phyloP scores from a whole-genome alignment of 2,329 filamentous ascomycete species.

The Fusarium coffeatum region DNA sequence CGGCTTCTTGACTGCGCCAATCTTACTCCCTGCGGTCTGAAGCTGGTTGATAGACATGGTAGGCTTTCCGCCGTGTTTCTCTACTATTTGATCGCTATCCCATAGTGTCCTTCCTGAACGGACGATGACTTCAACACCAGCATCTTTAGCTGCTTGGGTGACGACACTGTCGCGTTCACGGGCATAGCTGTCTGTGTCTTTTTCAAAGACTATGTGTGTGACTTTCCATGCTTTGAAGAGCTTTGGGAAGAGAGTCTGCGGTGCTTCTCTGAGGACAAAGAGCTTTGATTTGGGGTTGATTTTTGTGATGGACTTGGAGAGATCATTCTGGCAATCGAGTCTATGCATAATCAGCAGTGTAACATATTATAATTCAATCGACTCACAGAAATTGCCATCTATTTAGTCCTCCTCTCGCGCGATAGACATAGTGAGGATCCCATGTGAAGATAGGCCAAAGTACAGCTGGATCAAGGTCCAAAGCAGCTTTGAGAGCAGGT shows the following conservation, averaged over 20 bases:
- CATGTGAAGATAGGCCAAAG: conserved; percentile 83
- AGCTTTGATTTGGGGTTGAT: conserved; percentile 79
- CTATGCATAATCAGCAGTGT: conserved; percentile 50
- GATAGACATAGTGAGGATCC: conserved; percentile 84
- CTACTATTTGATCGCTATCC: conserved; percentile 77
- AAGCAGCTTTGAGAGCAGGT: conserved; percentile 76
- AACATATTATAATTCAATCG: background rate
- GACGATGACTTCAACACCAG: conserved; percentile 75
- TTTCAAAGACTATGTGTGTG: conserved; percentile 82
- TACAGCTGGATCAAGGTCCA: conserved; percentile 74
- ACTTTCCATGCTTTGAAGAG: conserved; percentile 79
- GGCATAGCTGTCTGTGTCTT: conserved; percentile 80
- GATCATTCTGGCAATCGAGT: conserved; percentile 78
- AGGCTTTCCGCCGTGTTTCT: conserved; percentile 73
- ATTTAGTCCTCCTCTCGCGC: conserved; percentile 75
- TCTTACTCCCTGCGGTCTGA: conserved; percentile 69
- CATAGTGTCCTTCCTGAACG: conserved; percentile 76
- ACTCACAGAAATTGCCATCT: conserved; percentile 77
- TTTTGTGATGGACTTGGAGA: conserved; percentile 73
- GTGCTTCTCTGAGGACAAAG: conserved; percentile 77
- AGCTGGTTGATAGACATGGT: conserved; percentile 81
- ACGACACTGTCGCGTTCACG: conserved; percentile 72
- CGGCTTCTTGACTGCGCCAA: conserved; percentile 71
- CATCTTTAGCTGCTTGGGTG: conserved; percentile 67
- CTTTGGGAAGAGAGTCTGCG: conserved; percentile 77